Evolutionary conservation across 768 basidiomycete genomes (phyloP), one percentile per base, ranked within the genome.

Genomic region (Rhodotorula toruloides): DNA sequence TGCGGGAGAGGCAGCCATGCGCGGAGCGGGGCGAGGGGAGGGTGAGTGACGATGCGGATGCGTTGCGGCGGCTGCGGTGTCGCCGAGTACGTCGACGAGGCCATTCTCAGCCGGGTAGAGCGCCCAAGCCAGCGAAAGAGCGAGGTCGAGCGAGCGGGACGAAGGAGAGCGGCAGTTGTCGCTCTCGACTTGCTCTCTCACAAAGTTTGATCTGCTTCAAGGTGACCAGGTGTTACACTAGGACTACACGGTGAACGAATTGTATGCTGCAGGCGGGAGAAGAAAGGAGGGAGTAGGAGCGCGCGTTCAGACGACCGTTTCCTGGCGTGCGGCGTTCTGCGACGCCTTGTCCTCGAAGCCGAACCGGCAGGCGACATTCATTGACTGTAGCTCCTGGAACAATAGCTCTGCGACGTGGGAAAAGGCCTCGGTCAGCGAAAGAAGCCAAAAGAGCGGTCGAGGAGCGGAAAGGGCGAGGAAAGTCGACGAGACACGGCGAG

Each of bases 301-400:
- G 7, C 14, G 31, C 27, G 19, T 36, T 27, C 48, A 67, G 29
- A 50, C 39, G 5, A 50, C 56, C 19, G 66, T 53, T 44, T 61
- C 49, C 37, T 67, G 66, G 2, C 67, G 57, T 14, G 68, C 40
- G 16, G 46, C 27, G 56, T 69, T 69, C 49, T 61, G 49, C 12
- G 32, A 14, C 44, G 54, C 40, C 52, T 59, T 48, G 36, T 54
- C 55, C 48, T 71, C 70, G 58, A 71, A 71, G 5, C 70, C 70
- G 58, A 71, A 63, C 10, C 70, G 61, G 42, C 36, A 52, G 0
- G 63, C 93, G 93, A 46, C n/a, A 53, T 36, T 11, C 36, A 53
- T 32, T 68, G 89, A 89, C 82, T 93, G 90, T 76, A 94, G 78
- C 82, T 96, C 91, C 87, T 90, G 73, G 37, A 58, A 68, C 27